Conservation (phyloP, 2,329 filamentous ascomycete species). For the Fusarium torreyae region DNA sequence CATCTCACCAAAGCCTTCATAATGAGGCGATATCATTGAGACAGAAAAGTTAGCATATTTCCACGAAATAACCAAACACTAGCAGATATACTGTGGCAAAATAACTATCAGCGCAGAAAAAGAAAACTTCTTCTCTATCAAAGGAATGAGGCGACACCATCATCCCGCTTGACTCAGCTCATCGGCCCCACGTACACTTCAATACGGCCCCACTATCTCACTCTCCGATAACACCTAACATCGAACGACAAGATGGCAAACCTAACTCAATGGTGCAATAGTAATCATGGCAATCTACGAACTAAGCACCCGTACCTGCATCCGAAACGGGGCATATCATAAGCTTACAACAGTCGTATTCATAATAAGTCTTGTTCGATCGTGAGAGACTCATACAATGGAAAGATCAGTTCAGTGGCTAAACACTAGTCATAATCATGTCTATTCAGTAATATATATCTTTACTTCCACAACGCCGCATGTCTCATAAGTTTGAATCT, state of each 20-base stretch:
- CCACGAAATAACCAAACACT: too few relatives aligned
- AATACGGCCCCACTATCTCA: slow-evolving; percentile 20
- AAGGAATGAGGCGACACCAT: slow-evolving; percentile 28
- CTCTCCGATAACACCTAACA: not conserved
- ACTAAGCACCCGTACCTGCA: not conserved
- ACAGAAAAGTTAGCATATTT: too few relatives aligned
- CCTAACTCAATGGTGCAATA: too few relatives aligned
- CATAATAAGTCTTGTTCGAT: too few relatives aligned
- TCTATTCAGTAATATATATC: not conserved
- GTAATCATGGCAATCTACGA: not conserved
- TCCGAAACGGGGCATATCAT: too few relatives aligned
- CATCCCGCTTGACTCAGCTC: slow-evolving; percentile 17
- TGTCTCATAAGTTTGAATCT: not conserved
- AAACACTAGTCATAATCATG: not conserved
- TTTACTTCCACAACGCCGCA: slow-evolving; percentile 6
- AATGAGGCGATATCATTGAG: too few relatives aligned
- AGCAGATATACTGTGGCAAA: too few relatives aligned
- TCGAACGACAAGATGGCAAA: not conserved
- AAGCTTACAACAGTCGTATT: too few relatives aligned
- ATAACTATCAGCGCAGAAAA: not conserved
- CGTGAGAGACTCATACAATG: not conserved
- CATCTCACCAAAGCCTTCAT: too few relatives aligned
- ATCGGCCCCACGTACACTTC: slow-evolving; percentile 20
- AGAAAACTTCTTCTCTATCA: not conserved
- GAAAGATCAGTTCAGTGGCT: not conserved